Evolutionary conservation across 768 basidiomycete genomes (phyloP), one percentile per base, ranked within the genome.

Genomic region (Phaeotremella skinneri): DNA sequence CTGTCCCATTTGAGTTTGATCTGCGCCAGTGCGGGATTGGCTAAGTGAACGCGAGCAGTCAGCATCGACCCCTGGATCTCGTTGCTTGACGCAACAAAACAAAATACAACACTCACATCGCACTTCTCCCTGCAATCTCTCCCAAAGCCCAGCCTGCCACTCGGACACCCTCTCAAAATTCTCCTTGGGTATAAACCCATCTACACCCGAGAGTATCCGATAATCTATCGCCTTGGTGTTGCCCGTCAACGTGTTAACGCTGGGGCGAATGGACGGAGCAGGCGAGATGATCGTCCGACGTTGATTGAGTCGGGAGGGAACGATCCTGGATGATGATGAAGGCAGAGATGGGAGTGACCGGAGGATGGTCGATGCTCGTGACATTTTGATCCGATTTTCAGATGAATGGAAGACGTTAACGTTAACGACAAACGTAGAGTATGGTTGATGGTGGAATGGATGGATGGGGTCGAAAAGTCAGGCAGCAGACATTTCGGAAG

Each of bases 71-170:
- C 11, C 23, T 45, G 21, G 20, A 45, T 6, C 21, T 9, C 43
- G 11, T 9, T n/a, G 5, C 20, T 27, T 16, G 29, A 30, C 2
- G 27, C 2, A 23, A 25, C 21, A 27, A 29, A 27, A 53, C 21
- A 13, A 17, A 5, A 31, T 37, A 0, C n/a, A n/a, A n/a, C n/a
- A 69, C 75, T 64, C 64, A 76, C 75, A 72, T 42, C 59, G 57
- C 27, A 76, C 74, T 58, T 76, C 73, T 2, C 55, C 65, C 52
- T 74, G 69, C 37, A 76, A 52, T 16, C 72, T 52, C 21, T 64
- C 59, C 75, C 75, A 76, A 25, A 74, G 56, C 9, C 73, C 73
- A 16, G 50, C 55, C 56, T 75, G 70, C 70, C 70, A 76, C 53
- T 66, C 64, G n/a, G 57, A 56, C 27, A 76, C 32, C 32, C 58